Base-by-base conservation (phyloP, 2,329 filamentous ascomycete genomes). In the Aspergillus ruber region DNA sequence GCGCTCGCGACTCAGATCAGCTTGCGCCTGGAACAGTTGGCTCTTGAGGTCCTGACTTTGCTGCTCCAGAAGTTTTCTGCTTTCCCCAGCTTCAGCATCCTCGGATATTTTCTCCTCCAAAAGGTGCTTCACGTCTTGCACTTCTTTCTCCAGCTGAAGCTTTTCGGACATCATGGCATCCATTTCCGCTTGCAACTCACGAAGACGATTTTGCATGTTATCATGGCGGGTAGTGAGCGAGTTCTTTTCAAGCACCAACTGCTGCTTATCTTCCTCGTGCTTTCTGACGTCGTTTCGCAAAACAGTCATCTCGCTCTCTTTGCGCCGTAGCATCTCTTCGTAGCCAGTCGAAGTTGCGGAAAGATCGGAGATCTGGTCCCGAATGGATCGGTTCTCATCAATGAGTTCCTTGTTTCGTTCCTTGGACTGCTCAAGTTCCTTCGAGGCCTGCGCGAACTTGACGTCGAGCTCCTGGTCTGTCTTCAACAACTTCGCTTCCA, bases 281-380 rank as follows among this genome's bases (percentile, higher is more conserved):
- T 85, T 88, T 64, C 86, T 87, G 53, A 90, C 82, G 64, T 98
- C 93, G 9, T 83, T 83, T 57, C 90, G 88, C 29, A 97, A 77
- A 41, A 97, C 78, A 0, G 85, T 80, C 17, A 98, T 75, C 63
- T 98, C 94, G 65, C 90, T 95, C 64, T 98, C 93, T 66, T 97
- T 98, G 50, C 87, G 85, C 20, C 90, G 81, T 20, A 98, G 86
- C 39, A 97, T 80, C 59, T 97, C 91, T 68, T 98, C 93, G 56
- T 95, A 97, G 62, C 90, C 89, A 0, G 90, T 94, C 0, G 91
- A 95, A 0, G 91, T 96, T 43, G 88, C 84, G 0, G 93, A 93
- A 15, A 98, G 75, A 56, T 95, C 84, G 0, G 86, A 80, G 45
- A 98, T 83, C 60, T 96, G 90, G 58, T 90, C 82, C 46, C 94